These are phyloP conservation scores for Chrysosporium keratinophilum DNA, from an alignment of 2,329 filamentous ascomycete genomes.

Conservation along the genomic window DNA sequence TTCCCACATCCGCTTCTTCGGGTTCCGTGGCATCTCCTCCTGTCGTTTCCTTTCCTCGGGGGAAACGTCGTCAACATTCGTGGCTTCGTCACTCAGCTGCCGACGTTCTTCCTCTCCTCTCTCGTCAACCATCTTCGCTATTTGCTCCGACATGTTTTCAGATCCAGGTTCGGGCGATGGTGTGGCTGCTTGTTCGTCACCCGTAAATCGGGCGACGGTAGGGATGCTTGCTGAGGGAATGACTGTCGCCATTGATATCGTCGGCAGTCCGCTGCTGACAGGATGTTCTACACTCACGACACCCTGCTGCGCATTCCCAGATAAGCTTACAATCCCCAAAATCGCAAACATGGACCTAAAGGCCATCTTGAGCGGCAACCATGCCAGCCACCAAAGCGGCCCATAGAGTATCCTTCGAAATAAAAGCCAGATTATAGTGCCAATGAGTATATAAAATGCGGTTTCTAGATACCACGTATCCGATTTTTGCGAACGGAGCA, in stretches of 20 bases:
- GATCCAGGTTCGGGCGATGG: not conserved
- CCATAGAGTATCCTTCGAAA: constrained; percentile 81
- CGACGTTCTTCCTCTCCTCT: constrained; percentile 15
- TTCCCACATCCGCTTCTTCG: constrained; percentile 43
- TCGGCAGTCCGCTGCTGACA: not conserved
- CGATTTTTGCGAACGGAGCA: constrained; percentile 81
- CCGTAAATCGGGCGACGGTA: not conserved
- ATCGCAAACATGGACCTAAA: constrained; percentile 51
- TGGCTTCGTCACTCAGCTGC: constrained; percentile 18
- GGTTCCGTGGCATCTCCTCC: constrained; percentile 34
- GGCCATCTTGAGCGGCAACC: constrained; percentile 63
- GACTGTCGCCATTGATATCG: constrained; percentile 1
- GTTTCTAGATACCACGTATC: constrained; percentile 97
- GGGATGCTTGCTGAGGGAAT: not conserved
- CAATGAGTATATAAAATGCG: constrained; percentile 68
- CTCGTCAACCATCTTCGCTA: constrained; percentile 33
- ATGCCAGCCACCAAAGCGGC: constrained; percentile 79
- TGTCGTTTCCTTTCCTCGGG: constrained; percentile 29
- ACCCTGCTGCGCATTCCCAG: not conserved
- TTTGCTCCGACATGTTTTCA: constrained; percentile 34
- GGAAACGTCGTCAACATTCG: constrained; percentile 27
- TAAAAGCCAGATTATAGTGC: constrained; percentile 72
- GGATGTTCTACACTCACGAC: not conserved
- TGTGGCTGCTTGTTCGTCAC: not conserved
- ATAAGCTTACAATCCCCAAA: constrained; percentile 42